These are phyloP conservation scores for Globisporangium emineosum DNA, from an alignment of 352 stramenopile species.

Conservation along the genomic window DNA sequence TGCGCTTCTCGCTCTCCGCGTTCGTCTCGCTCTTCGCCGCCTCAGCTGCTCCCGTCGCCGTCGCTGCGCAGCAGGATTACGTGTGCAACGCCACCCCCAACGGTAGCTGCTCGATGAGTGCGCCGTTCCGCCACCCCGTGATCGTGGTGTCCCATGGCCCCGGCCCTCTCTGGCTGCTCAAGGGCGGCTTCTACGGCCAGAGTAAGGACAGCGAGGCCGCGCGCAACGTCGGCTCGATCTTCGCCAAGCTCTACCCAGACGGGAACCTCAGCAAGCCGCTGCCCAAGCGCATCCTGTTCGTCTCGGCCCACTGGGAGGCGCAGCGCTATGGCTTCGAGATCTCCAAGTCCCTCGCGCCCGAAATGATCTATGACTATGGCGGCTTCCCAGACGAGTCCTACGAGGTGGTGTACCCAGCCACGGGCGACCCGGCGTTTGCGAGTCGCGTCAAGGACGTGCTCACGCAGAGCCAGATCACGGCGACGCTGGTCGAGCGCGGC, in stretches of 20 bases:
- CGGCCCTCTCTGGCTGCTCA: conserved; percentile 50
- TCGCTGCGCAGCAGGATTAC: background rate
- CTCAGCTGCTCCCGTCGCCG: background rate
- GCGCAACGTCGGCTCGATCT: conserved; percentile 23
- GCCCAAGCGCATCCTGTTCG: conserved; percentile 73
- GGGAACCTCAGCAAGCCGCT: conserved; percentile 18
- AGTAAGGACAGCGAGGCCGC: conserved; percentile 25
- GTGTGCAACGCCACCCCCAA: conserved; percentile 1
- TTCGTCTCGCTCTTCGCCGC: conserved; percentile 2
- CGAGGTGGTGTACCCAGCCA: conserved; percentile 76
- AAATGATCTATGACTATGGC: conserved; percentile 90
- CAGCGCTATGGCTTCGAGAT: conserved; percentile 34
- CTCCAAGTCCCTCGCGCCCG: conserved; percentile 39
- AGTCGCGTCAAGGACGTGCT: conserved; percentile 65
- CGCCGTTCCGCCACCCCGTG: conserved; percentile 30
- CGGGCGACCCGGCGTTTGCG: conserved; percentile 70
- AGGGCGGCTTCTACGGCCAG: conserved; percentile 31
- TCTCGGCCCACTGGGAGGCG: conserved; percentile 87
- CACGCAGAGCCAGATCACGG: conserved; percentile 36
- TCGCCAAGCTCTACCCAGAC: conserved; percentile 37
- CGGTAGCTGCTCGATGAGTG: background rate
- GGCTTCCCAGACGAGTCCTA: conserved; percentile 87
- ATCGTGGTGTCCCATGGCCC: conserved; percentile 52
- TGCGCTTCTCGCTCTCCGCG: background rate
- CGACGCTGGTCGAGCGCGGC: conserved; percentile 47